A percentile compares a stretch with the other conserved stretches of the same genome.
phyloP scores from a whole-genome alignment of 2,329 filamentous ascomycete genomes.

The Aspergillus intermedius region DNA sequence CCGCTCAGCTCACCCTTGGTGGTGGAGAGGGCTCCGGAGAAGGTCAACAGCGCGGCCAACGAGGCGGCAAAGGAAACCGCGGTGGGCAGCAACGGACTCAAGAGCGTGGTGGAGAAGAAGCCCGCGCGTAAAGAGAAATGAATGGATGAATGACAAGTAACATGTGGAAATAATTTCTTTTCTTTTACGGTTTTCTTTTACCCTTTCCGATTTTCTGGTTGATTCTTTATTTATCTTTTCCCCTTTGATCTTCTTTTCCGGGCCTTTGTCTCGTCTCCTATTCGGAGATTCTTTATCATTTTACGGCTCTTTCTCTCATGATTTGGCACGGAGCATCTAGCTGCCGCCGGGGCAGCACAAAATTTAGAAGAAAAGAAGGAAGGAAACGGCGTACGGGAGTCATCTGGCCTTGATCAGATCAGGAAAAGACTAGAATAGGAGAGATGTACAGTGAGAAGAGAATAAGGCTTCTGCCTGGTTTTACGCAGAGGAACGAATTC shows the following conservation, averaged over 20 bases:
- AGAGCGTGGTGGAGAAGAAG: conserved; percentile 32
- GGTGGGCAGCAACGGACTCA: conserved; percentile 34
- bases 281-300: background rate
- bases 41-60: conserved; percentile 32
- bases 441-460: conserved; percentile 10
- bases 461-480: no score
- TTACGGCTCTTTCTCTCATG: conserved; percentile 1
- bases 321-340: conserved; percentile 10
- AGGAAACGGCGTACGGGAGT: conserved; percentile 31
- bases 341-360: conserved; percentile 3
- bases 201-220: background rate
- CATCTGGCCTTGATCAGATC: conserved; percentile 23
- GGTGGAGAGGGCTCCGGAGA: conserved; percentile 38
- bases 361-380: conserved; percentile 4
- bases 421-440: conserved; percentile 7
- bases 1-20: conserved; percentile 59
- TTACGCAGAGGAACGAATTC: background rate
- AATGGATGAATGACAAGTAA: background rate
- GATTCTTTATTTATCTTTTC: conserved; percentile 1
- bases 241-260: background rate
- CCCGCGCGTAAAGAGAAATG: conserved; percentile 27
- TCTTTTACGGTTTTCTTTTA: conserved; percentile 5
- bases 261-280: background rate
- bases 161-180: conserved; percentile 13
- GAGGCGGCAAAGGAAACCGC: conserved; percentile 40